Evolutionary conservation across 352 stramenopile species (phyloP).

Genomic region (Peronospora tabacina): DNA sequence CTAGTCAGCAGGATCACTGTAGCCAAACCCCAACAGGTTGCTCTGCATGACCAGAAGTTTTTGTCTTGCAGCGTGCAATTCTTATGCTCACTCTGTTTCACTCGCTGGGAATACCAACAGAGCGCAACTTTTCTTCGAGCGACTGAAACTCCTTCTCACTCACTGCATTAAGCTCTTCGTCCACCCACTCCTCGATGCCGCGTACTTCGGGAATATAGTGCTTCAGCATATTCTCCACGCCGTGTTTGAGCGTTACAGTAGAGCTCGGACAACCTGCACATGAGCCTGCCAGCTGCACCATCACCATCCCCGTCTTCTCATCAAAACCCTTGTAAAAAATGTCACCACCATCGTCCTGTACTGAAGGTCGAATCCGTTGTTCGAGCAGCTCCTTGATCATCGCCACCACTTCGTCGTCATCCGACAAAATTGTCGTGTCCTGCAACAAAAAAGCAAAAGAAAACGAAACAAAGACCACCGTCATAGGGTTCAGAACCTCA

Average conservation of each 20-base stretch:
- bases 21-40: constrained; percentile 2
- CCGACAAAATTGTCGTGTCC: constrained; percentile 92
- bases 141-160: constrained; percentile 79
- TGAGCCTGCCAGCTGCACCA: constrained; percentile 88
- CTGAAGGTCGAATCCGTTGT: constrained; percentile 95
- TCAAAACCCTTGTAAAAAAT: constrained; percentile 98
- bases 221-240: constrained; percentile 99
- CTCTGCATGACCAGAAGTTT: background rate
- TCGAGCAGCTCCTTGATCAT: constrained; percentile 99
- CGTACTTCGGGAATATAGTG: constrained; percentile 99
- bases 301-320: constrained; percentile 89
- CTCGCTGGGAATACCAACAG: constrained; percentile 72
- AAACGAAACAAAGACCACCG: background rate
- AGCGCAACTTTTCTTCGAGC: constrained; percentile 76
- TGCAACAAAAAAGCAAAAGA: constrained; percentile 16
- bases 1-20: background rate
- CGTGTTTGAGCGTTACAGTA: constrained; percentile 97
- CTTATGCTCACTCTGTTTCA: constrained; percentile 14
- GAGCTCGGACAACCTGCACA: constrained; percentile 97
- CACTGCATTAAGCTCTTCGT: constrained; percentile 70
- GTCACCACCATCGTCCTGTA: constrained; percentile 98
- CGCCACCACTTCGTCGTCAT: constrained; percentile 96
- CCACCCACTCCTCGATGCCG: constrained; percentile 68
- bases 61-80: constrained; percentile 5
- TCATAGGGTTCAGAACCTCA: background rate